These are phyloP conservation scores for Fusarium liriodendri DNA, from an alignment of 2,329 filamentous ascomycete genomes.

Conservation along the genomic window DNA sequence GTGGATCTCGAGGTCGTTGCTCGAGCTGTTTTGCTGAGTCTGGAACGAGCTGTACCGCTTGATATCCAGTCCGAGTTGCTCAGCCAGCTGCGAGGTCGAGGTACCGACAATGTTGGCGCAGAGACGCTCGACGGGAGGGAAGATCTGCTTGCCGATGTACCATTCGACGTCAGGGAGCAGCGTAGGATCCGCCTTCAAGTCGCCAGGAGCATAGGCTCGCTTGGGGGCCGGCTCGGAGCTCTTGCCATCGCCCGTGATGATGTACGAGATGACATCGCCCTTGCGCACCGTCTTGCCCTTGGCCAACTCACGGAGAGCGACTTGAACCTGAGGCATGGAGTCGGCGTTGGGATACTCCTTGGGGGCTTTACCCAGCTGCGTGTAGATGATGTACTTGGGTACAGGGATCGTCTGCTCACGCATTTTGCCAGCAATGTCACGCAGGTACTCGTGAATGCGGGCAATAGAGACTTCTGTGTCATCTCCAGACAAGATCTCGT, in stretches of 20 bases:
- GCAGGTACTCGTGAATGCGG: conserved; percentile 92
- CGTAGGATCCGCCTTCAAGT: conserved; percentile 80
- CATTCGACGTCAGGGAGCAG: conserved; percentile 94
- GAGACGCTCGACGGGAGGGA: conserved; percentile 96
- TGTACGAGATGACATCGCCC: conserved; percentile 96
- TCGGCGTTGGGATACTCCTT: conserved; percentile 94
- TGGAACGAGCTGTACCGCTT: conserved; percentile 76
- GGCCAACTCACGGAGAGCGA: conserved; percentile 87
- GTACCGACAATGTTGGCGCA: conserved; percentile 96
- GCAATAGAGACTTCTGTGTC: conserved; percentile 89
- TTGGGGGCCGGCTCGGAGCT: conserved; percentile 81
- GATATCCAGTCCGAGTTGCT: conserved; percentile 92
- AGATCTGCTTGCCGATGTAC: conserved; percentile 98
- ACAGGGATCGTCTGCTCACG: conserved; percentile 79
- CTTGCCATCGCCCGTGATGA: conserved; percentile 82
- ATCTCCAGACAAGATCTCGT: conserved; percentile 93
- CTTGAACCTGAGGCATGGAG: conserved; percentile 96
- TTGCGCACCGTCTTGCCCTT: conserved; percentile 89
- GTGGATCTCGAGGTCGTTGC: conserved; percentile 78
- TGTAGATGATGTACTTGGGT: conserved; percentile 97
- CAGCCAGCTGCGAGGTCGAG: conserved; percentile 87
- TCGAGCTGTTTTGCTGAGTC: conserved; percentile 60
- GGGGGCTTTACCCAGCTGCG: conserved; percentile 94
- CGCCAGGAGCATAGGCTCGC: conserved; percentile 87
- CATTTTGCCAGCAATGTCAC: conserved; percentile 88